These are phyloP conservation scores for Rhodotorula diobovata DNA, from an alignment of 768 basidiomycete genomes.

Conservation along the genomic window DNA sequence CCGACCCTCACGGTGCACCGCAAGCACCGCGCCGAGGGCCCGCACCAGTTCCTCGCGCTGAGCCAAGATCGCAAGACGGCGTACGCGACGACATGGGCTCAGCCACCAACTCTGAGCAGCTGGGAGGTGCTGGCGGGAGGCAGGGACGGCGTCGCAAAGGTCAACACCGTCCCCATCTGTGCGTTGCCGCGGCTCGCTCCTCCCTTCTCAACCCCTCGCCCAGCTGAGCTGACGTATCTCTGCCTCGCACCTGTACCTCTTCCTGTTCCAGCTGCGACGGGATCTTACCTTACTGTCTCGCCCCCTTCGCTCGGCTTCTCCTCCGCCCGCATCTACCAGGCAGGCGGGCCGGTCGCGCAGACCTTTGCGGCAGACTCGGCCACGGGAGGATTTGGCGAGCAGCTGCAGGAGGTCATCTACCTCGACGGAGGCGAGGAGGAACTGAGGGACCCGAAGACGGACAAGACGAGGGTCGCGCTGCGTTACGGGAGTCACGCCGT, in stretches of 20 bases:
- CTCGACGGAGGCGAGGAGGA: conserved; percentile 36
- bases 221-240: no score
- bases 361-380: conserved; percentile 19
- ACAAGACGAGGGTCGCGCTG: conserved; percentile 44
- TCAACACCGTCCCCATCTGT: conserved; percentile 40
- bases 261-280: conserved; percentile 37
- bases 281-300: conserved; percentile 42
- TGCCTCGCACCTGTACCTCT: no score
- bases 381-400: conserved; percentile 37
- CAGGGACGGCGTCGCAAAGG: conserved; percentile 12
- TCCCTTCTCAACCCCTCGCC: neutral
- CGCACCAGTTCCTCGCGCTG: conserved; percentile 44
- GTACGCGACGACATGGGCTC: conserved; percentile 44
- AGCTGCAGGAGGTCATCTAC: conserved; percentile 43
- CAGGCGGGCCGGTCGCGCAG: conserved; percentile 45
- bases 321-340: conserved; percentile 39
- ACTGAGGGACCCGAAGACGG: conserved; percentile 30
- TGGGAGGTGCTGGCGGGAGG: conserved; percentile 35
- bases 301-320: conserved; percentile 6
- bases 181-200: neutral
- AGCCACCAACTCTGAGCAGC: conserved; percentile 38
- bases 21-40: conserved; percentile 38
- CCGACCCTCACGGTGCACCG: conserved; percentile 26
- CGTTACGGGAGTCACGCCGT: conserved; percentile 44
- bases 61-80: conserved; percentile 25